These are phyloP conservation scores for Delitschia confertaspora DNA, from an alignment of 495 filamentous ascomycete genomes.

Conservation along the genomic window DNA sequence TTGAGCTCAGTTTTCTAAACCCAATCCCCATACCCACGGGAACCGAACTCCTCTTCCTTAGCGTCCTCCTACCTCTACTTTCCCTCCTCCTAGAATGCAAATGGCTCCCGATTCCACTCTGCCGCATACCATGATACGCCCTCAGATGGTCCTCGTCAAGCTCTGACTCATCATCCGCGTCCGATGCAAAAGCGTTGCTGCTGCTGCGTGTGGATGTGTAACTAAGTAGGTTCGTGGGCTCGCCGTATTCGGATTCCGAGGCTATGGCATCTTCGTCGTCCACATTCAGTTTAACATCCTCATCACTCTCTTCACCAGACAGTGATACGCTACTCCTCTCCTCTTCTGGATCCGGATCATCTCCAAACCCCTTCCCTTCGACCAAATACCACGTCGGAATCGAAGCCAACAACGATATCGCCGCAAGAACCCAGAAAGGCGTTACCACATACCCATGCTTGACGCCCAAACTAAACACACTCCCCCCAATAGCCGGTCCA, in stretches of 20 bases:
- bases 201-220: constrained; percentile 17
- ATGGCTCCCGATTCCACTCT: constrained; percentile 3
- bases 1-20: constrained; percentile 26
- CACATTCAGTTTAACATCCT: constrained; percentile 13
- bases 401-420: constrained; percentile 50
- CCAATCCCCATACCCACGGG: constrained; percentile 27
- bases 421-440: constrained; percentile 67
- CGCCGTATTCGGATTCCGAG: constrained; percentile 26
- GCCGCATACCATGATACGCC: constrained; percentile 1
- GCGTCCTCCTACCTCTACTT: not conserved
- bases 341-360: constrained; percentile 37
- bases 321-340: constrained; percentile 19
- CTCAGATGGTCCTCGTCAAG: constrained; percentile 41
- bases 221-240: constrained; percentile 19
- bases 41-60: constrained; percentile 19
- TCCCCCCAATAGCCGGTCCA: constrained; percentile 54
- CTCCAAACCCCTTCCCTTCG: constrained; percentile 66
- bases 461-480: constrained; percentile 51
- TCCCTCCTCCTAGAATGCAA: constrained; percentile 5
- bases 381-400: constrained; percentile 61
- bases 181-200: constrained; percentile 6
- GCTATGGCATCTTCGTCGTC: constrained; percentile 10
- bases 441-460: constrained; percentile 61
- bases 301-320: constrained; percentile 1
- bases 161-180: constrained; percentile 54